Conservation (phyloP, 805 yeast species). For the Debaryomyces tyrocola region DNA sequence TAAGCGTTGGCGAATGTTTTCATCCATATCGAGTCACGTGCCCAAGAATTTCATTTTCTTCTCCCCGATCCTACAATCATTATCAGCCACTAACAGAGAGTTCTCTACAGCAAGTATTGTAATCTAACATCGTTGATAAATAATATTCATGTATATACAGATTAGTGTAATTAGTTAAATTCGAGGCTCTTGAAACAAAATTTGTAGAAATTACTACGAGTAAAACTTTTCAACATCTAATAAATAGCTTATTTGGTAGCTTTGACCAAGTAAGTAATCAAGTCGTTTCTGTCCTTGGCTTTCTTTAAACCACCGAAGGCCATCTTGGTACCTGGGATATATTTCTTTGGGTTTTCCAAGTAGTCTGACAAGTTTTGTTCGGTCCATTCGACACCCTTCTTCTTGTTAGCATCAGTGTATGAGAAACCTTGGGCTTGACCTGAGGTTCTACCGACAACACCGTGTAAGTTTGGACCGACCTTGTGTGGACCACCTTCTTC, state of each 20-base stretch:
- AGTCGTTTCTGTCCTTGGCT: conserved; percentile 97
- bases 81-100: not conserved
- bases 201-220: too few relatives aligned
- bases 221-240: not conserved
- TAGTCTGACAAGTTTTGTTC: conserved; percentile 90
- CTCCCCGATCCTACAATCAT: not conserved
- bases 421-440: conserved; percentile 93
- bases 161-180: not conserved
- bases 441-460: conserved; percentile 87
- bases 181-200: not conserved
- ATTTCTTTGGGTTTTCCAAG: conserved; percentile 99
- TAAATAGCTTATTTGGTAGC: conserved; percentile 38
- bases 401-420: conserved; percentile 97
- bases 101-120: not conserved
- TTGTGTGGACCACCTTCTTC: conserved; percentile 96
- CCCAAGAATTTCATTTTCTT: not conserved
- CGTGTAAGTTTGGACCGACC: conserved; percentile 98
- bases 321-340: conserved; percentile 99
- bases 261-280: conserved; percentile 75
- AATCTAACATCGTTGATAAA: not conserved
- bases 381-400: conserved; percentile 86
- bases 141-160: not conserved
- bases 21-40: not conserved
- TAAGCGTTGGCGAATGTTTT: not conserved
- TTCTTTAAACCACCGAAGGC: conserved; percentile 99